Conservation (phyloP, 2,329 filamentous ascomycete genomes). For the Calonectria pseudoreteaudii region DNA sequence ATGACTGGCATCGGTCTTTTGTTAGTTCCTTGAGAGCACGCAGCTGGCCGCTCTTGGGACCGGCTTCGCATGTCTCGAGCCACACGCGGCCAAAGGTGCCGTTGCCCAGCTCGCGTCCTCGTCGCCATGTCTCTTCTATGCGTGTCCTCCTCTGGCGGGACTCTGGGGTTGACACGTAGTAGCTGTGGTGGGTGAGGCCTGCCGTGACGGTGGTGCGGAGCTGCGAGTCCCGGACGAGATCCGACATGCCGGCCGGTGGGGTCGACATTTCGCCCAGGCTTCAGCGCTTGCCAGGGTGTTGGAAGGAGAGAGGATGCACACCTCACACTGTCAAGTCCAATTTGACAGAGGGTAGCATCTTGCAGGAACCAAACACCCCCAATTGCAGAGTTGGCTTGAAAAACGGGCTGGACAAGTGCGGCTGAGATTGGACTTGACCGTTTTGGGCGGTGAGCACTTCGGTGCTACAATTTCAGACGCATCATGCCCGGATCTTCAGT, state of each 20-base stretch:
- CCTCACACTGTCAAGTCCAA: not conserved
- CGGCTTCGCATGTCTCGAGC: not conserved
- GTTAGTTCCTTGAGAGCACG: conserved; percentile 7
- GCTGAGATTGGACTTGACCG: not conserved
- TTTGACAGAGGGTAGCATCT: not conserved
- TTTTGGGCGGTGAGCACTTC: too few species aligned
- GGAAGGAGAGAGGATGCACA: not conserved
- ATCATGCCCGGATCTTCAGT: too few species aligned
- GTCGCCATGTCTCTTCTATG: not conserved
- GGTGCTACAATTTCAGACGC: too few species aligned
- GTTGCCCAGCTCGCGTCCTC: not conserved
- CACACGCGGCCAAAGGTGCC: not conserved
- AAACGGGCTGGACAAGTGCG: not conserved
- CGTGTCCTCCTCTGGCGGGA: not conserved
- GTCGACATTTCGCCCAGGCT: not conserved
- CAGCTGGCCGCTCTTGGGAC: not conserved
- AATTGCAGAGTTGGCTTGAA: not conserved
- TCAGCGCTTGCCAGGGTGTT: not conserved
- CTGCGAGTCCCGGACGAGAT: conserved; percentile 6
- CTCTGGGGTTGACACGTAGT: not conserved
- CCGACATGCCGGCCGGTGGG: not conserved
- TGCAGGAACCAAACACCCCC: not conserved
- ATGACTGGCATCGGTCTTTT: not conserved
- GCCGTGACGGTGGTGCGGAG: not conserved
- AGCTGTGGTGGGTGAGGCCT: not conserved